Evolutionary conservation across 108 stramenopile species (phyloP).

Genomic region (Conticribra weissflogii): DNA sequence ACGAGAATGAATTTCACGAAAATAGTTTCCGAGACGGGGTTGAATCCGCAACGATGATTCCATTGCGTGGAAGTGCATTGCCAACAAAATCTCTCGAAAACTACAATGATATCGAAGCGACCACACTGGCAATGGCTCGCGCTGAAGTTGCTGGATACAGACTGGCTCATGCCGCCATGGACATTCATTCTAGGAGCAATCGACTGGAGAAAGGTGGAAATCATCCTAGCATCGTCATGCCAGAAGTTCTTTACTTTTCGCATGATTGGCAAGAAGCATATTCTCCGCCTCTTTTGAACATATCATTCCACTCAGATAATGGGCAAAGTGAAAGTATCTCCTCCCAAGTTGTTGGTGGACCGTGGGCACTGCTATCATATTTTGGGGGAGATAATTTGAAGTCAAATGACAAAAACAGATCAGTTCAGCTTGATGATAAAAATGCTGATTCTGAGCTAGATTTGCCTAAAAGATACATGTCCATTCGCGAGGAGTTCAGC

Average conservation of each 20-base stretch:
- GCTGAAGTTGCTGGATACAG: slow-evolving; percentile 75
- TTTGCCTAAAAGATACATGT: too few relatives aligned
- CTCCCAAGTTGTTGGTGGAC: slow-evolving; percentile 6
- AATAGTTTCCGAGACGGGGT: neutral
- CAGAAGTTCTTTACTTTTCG: slow-evolving; percentile 52
- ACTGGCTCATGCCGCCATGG: slow-evolving; percentile 53
- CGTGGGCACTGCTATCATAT: slow-evolving; percentile 47
- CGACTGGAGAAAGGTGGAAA: neutral
- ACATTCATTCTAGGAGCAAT: slow-evolving; percentile 6
- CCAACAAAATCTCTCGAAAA: neutral
- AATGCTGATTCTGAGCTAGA: slow-evolving; percentile 6
- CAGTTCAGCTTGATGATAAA: neutral
- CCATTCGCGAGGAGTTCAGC: too few relatives aligned
- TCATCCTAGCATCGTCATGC: slow-evolving; percentile 9
- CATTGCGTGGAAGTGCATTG: slow-evolving; percentile 3
- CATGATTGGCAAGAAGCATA: slow-evolving; percentile 7
- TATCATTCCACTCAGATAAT: neutral
- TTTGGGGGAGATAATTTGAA: slow-evolving; percentile 16
- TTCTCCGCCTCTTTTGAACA: neutral
- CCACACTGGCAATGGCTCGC: slow-evolving; percentile 48
- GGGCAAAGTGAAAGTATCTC: neutral
- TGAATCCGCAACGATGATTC: neutral
- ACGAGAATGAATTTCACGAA: slow-evolving; percentile 11
- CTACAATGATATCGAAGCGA: neutral
- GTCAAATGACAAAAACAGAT: neutral